Evolutionary conservation across 306 rosid genomes (phyloP).

Genomic region (Ormosia semicastrata): DNA sequence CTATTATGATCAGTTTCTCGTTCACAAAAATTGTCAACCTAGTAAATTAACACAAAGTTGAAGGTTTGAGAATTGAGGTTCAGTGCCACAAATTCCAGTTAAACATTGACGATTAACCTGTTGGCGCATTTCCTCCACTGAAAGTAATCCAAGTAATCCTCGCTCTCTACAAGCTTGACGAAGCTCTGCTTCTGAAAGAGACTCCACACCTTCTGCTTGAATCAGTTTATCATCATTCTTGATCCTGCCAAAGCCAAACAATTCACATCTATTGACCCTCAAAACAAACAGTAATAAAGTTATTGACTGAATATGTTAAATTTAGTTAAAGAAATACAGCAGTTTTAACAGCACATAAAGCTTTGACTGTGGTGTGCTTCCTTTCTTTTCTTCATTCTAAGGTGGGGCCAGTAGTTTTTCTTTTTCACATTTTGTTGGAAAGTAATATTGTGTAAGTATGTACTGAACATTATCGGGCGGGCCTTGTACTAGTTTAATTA

Average conservation of each 20-base stretch:
- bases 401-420: neutral
- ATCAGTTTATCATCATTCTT: constrained; percentile 78
- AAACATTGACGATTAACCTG: constrained; percentile 52
- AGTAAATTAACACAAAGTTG: constrained; percentile 1
- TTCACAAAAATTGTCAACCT: neutral
- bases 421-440: neutral
- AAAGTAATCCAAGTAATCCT: constrained; percentile 81
- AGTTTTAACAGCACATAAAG: neutral
- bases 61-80: neutral
- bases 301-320: neutral
- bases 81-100: constrained; percentile 4
- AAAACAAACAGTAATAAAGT: neutral
- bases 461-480: neutral
- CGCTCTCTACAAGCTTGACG: constrained; percentile 89
- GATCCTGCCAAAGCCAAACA: constrained; percentile 56
- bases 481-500: neutral
- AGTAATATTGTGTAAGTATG: neutral
- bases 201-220: constrained; percentile 76
- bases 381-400: neutral
- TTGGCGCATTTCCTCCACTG: constrained; percentile 82
- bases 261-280: constrained; percentile 8
- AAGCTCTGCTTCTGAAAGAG: constrained; percentile 86
- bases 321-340: neutral
- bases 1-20: neutral
- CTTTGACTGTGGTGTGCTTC: neutral